Percentiles rank a stretch among this genome's conserved stretches.
Conservation (phyloP, 345 rosid species). For the thale cress (Arabidopsis thaliana) region DNA sequence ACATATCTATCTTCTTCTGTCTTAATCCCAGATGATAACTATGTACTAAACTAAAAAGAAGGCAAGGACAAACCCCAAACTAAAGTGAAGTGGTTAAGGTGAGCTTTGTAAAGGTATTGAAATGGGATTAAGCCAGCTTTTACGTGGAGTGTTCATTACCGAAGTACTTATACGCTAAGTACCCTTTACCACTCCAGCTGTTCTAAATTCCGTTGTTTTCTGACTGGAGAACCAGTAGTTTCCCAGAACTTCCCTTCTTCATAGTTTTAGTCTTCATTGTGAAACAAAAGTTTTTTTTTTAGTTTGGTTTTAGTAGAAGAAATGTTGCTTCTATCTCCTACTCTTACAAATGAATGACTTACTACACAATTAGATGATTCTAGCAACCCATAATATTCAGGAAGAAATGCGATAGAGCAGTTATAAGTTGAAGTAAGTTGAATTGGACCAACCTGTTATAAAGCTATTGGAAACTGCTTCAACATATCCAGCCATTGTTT, state of each 20-base stretch:
- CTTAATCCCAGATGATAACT: background rate
- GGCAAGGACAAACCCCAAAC: background rate
- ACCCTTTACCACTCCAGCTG: background rate
- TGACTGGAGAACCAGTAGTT: background rate
- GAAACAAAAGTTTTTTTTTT: background rate
- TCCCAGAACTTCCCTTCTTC: background rate
- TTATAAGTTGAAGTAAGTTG: slow-evolving; percentile 1
- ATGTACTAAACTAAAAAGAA: background rate
- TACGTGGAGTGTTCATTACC: background rate
- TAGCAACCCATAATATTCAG: background rate
- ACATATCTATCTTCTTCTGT: background rate
- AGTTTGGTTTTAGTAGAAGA: background rate
- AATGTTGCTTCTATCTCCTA: slow-evolving; percentile 4
- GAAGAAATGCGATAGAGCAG: background rate
- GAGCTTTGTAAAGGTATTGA: background rate
- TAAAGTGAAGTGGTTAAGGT: background rate
- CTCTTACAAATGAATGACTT: background rate
- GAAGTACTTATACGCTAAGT: background rate
- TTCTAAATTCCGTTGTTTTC: too few relatives aligned
- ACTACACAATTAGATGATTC: slow-evolving; percentile 1
- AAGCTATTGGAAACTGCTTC: slow-evolving; percentile 87
- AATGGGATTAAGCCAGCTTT: slow-evolving; percentile 19
- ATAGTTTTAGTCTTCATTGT: background rate
- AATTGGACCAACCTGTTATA: slow-evolving; percentile 68
- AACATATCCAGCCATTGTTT: slow-evolving; percentile 67